Percentiles rank a stretch among this genome's conserved stretches.
phyloP scores from a whole-genome alignment of 139 green algal genomes.

The Picochlorum sp. region DNA sequence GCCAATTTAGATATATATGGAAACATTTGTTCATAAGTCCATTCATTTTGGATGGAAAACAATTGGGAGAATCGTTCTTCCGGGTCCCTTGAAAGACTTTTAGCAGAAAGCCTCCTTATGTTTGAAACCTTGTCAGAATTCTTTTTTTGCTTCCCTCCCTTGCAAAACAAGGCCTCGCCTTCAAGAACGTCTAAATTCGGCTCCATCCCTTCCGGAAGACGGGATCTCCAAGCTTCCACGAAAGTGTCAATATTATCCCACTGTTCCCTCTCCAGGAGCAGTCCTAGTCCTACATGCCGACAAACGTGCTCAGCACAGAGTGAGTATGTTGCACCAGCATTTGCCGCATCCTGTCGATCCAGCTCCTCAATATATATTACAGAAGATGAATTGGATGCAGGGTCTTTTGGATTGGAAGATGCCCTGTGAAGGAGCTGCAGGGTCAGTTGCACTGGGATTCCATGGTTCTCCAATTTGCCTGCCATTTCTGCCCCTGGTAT shows the following conservation, averaged over 20 bases:
- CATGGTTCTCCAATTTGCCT: conserved; percentile 11
- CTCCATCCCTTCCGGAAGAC: conserved; percentile 16
- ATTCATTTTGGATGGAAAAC: conserved; percentile 34
- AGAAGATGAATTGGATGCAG: too few relatives aligned
- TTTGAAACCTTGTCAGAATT: too few relatives aligned
- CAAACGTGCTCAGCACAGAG: conserved; percentile 12
- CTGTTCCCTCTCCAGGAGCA: conserved; percentile 3
- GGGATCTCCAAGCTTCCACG: conserved; percentile 6
- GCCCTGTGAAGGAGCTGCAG: conserved; percentile 34
- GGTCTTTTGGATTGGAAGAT: conserved; percentile 16
- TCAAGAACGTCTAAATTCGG: conserved; percentile 27
- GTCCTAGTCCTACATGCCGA: conserved; percentile 8
- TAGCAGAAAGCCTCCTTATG: conserved; percentile 17
- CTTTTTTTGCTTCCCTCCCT: too few relatives aligned
- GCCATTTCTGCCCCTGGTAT: conserved; percentile 3
- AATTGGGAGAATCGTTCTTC: conserved; percentile 39
- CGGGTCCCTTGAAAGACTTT: conserved; percentile 30
- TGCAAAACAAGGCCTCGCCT: conserved; percentile 25
- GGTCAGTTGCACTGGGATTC: conserved; percentile 24
- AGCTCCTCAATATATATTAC: neutral
- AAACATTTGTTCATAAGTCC: conserved; percentile 36
- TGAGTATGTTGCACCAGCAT: neutral
- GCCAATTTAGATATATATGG: conserved; percentile 38
- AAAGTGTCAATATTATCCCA: conserved; percentile 14
- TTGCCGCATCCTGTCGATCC: neutral